Base-by-base conservation (phyloP, 176 grass and related monocot species). In the Phyllostachys edulis region DNA sequence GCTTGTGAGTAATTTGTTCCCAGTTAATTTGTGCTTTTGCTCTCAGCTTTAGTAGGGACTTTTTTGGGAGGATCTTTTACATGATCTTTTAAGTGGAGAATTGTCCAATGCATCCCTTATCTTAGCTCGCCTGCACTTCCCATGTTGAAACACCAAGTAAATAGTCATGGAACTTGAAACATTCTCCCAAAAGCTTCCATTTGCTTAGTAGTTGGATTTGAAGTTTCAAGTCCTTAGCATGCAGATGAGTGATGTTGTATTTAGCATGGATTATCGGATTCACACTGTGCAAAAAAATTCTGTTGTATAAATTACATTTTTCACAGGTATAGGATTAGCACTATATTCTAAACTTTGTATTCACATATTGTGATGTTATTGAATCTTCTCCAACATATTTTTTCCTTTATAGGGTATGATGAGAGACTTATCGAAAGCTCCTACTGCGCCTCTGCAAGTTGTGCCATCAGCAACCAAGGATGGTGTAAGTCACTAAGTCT, bases 381-480 rank as follows among this genome's bases (percentile, higher is more conserved):
- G 40, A 38, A 15, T 39, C 11, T 63, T 63, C 24, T 73, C 15
- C 24, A 73, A 36, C 12, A 4, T 63, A 26, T 77, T 81, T 81
- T 21, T 39, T 24, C 10, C 29, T 89, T 82, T 64, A 72, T 89
- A 99, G 96, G 93, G 96, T 77, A 75, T 81, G 61, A 55, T 99
- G 90, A 96, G 88, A 75, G 96, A 99, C 69, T 77, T 98, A 15
- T 80, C 95, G 1, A 99, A 94, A 90, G 37, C 34, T 84, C 34
- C 86, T 76, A 56, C 82, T 54, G 26, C 62, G 9, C 49, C 86
- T 37, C 61, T 85, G 32, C 93, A 96, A 83, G 82, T 4, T 63
- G 39, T 82, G 24, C 78, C 32, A 52, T 54, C 77, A 36, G 87
- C 69, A 82, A 87, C 87, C 69, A 78, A 84, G 41, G 96, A 71